Conservation (phyloP, 345 rosid genomes). For the Isatis tinctoria region DNA sequence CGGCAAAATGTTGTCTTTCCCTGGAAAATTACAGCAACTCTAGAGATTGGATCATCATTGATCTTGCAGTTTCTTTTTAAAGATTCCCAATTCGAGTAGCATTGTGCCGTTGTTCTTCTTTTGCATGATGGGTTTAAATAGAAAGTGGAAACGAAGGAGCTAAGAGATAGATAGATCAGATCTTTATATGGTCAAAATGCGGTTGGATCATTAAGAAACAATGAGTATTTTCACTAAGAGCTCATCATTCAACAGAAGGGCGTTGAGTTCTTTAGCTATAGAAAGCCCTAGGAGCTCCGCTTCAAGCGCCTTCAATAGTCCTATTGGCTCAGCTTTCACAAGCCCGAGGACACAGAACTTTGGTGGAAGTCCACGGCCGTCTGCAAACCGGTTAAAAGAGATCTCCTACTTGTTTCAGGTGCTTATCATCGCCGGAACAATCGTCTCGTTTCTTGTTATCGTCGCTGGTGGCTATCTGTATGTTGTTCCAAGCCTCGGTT, state of each 20-base stretch:
- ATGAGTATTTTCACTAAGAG: slow-evolving; percentile 50
- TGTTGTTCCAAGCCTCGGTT: slow-evolving; percentile 65
- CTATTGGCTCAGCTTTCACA: slow-evolving; percentile 34
- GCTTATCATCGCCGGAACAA: slow-evolving; percentile 46
- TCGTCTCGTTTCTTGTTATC: slow-evolving; percentile 48
- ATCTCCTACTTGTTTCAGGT: slow-evolving; percentile 45
- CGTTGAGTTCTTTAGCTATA: slow-evolving; percentile 33
- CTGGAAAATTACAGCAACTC: background rate
- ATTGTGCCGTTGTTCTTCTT: background rate
- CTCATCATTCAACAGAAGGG: slow-evolving; percentile 45
- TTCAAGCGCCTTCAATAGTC: slow-evolving; percentile 37
- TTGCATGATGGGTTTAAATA: slow-evolving; percentile 24
- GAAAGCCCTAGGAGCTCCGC: slow-evolving; percentile 32
- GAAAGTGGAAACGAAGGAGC: slow-evolving; percentile 1
- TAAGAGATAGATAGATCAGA: background rate
- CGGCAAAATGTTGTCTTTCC: slow-evolving; percentile 11
- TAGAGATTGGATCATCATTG: slow-evolving; percentile 21
- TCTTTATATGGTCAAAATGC: too few relatives aligned
- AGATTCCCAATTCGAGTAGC: background rate
- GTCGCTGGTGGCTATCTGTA: slow-evolving; percentile 55
- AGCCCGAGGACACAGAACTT: slow-evolving; percentile 37
- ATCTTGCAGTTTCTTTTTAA: background rate
- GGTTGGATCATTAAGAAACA: slow-evolving; percentile 33
- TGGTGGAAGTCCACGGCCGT: slow-evolving; percentile 35
- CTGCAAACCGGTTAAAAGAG: slow-evolving; percentile 31